These are phyloP conservation scores for Phytophthora foliorum DNA, from an alignment of 352 stramenopile species.

Conservation along the genomic window DNA sequence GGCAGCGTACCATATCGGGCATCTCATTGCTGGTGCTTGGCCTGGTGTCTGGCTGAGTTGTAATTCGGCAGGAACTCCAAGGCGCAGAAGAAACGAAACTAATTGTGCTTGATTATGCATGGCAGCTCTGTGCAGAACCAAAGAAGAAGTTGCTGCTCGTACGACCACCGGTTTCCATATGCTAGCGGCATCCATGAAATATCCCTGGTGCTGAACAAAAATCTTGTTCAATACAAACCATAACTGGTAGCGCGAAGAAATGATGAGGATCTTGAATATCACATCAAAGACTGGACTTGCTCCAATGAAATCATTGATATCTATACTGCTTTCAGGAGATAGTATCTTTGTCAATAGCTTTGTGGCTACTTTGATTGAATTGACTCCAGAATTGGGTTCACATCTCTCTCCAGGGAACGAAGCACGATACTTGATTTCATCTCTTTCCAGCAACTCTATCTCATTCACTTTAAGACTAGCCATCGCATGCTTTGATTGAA, in stretches of 20 bases:
- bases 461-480: constrained; percentile 13
- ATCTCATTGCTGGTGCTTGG: constrained; percentile 31
- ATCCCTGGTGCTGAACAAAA: constrained; percentile 48
- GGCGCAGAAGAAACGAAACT: constrained; percentile 54
- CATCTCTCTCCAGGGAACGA: constrained; percentile 28
- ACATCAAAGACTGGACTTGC: constrained; percentile 52
- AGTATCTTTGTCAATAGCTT: constrained; percentile 45
- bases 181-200: constrained; percentile 50
- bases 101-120: constrained; percentile 52
- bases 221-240: constrained; percentile 57
- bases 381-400: constrained; percentile 28
- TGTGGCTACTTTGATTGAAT: constrained; percentile 22
- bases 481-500: constrained; percentile 8
- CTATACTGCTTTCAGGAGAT: constrained; percentile 18
- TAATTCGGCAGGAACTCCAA: constrained; percentile 55
- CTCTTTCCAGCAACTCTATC: constrained; percentile 23
- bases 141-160: constrained; percentile 52
- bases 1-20: constrained; percentile 64
- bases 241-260: constrained; percentile 56
- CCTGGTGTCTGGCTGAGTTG: constrained; percentile 39
- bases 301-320: constrained; percentile 52
- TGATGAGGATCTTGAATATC: constrained; percentile 53
- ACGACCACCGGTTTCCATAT: constrained; percentile 58
- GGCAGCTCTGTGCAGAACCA: constrained; percentile 61
- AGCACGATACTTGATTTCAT: not conserved